phyloP scores from a whole-genome alignment of 2,329 filamentous ascomycete genomes.

The Calcarisporium arbuscula region DNA sequence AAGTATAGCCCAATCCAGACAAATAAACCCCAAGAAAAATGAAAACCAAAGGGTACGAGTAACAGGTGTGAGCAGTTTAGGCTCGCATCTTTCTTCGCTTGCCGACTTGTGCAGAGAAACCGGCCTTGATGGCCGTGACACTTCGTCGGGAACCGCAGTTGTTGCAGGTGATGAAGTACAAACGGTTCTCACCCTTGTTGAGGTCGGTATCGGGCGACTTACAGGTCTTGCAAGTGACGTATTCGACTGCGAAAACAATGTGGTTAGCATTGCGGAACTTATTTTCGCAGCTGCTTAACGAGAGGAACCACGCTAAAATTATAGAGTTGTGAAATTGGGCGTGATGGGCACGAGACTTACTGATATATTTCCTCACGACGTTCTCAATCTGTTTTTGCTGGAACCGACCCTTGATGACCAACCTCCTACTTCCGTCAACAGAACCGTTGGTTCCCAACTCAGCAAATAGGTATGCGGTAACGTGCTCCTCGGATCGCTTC shows the following conservation, averaged over 20 bases:
- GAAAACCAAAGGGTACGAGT: slow-evolving; percentile 1
- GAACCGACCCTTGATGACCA: slow-evolving; percentile 99
- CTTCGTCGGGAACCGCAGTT: slow-evolving; percentile 75
- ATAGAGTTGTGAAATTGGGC: background rate
- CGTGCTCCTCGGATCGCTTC: slow-evolving; percentile 97
- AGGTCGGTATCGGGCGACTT: slow-evolving; percentile 90
- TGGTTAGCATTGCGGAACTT: slow-evolving; percentile 22
- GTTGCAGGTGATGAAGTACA: slow-evolving; percentile 97
- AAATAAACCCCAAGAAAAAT: background rate
- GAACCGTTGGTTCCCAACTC: slow-evolving; percentile 96
- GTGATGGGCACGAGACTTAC: slow-evolving; percentile 42
- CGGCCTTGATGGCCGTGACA: slow-evolving; percentile 97
- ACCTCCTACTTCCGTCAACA: slow-evolving; percentile 82
- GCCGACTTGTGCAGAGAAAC: slow-evolving; percentile 99
- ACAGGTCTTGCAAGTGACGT: slow-evolving; percentile 99
- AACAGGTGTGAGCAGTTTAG: slow-evolving; percentile 39
- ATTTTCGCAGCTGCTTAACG: too few relatives aligned
- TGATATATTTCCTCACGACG: slow-evolving; percentile 90
- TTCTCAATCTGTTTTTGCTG: slow-evolving; percentile 99
- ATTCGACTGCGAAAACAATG: slow-evolving; percentile 60
- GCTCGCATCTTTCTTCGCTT: slow-evolving; percentile 94
- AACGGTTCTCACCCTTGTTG: slow-evolving; percentile 97
- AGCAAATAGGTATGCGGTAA: slow-evolving; percentile 93
- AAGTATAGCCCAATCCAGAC: background rate
- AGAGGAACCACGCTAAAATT: too few relatives aligned